Percentiles rank a stretch among this genome's conserved stretches.
Evolutionary conservation across 2,329 filamentous ascomycete species (phyloP).

Genomic region (Pseudopithomyces maydicus): DNA sequence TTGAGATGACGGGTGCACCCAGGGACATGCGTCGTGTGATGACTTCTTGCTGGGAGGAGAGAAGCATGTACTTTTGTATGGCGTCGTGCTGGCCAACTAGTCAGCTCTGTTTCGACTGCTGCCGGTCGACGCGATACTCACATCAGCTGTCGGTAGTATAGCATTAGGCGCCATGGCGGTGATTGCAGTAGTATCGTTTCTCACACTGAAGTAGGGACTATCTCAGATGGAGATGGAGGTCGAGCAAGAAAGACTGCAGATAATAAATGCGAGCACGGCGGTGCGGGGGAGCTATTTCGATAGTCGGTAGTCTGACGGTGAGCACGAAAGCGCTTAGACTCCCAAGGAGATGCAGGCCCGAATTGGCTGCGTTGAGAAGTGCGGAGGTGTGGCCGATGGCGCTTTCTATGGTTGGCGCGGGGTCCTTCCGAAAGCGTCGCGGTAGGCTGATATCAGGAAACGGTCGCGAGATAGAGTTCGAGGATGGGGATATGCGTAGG

Average conservation of each 20-base stretch:
- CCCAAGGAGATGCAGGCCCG: slow-evolving; percentile 4
- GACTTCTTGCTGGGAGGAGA: slow-evolving; percentile 48
- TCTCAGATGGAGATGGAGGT: neutral
- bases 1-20: slow-evolving; percentile 35
- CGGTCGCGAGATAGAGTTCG: slow-evolving; percentile 7
- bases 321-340: slow-evolving; percentile 7
- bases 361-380: neutral
- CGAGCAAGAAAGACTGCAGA: neutral
- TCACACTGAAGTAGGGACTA: neutral
- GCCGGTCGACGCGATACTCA: slow-evolving; percentile 14
- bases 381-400: slow-evolving; percentile 7
- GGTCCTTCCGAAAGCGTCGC: slow-evolving; percentile 5
- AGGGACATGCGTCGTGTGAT: slow-evolving; percentile 47
- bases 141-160: slow-evolving; percentile 28
- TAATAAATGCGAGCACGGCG: neutral
- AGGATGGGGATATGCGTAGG: slow-evolving; percentile 11
- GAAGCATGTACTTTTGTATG: slow-evolving; percentile 47
- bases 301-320: neutral
- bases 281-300: slow-evolving; percentile 11
- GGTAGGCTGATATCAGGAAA: slow-evolving; percentile 13
- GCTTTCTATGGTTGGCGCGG: slow-evolving; percentile 14
- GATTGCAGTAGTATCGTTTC: neutral
- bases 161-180: slow-evolving; percentile 18
- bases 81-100: slow-evolving; percentile 24
- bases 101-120: slow-evolving; percentile 13